Evolutionary conservation across 768 basidiomycete genomes (phyloP), one percentile per base, ranked within the genome.

Genomic region (Tubosaeta sp.): DNA sequence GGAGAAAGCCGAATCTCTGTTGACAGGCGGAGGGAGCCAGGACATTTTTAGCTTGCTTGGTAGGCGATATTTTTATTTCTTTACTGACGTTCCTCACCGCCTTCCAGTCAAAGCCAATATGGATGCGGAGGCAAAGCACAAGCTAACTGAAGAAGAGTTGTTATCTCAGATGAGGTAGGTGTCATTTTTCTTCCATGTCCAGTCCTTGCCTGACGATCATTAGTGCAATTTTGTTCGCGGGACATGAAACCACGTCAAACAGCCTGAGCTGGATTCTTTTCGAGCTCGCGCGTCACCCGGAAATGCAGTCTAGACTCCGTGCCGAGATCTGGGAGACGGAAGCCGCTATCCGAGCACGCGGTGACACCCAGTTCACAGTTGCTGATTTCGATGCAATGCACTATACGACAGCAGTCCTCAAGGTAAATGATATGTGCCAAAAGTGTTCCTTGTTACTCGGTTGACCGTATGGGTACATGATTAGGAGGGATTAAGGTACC

Each of bases 231-330:
- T 58, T 78, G 12, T 57, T 80, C 10, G 76, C 76, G 38, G 77
- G 76, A 85, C 45, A 52, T 26, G 51, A 52, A 62, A 86, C 84
- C 4, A 82, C 79, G 45, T 76, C 85, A 3, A 80, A 75, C 38
- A 73, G 77, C 2, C 49, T 85, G 10, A 47, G 45, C 31, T 41
- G 51, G 51, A 42, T 50, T 22, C 41, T 50, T 5, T 72, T 84
- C 48, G 82, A 84, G 57, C 74, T 92, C 5, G 77, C 83, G 3
- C 76, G 72, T 38, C 69, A 82, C 54, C 82, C 79, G 0, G 71
- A 80, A 17, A 65, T 82, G 3, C 88, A 92, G 61, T 66, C 68
- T 4, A 76, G 73, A 52, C 78, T 91, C 19, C 80, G 89, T 13
- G 70, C 19, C 1, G 62, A 63, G 46, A 58, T 61, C 33, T 46